Percentiles rank a stretch among this genome's conserved stretches.
These are phyloP conservation scores for Prillingera fragicola DNA, from an alignment of 1,284 basidiomycete species.

Conservation along the genomic window DNA sequence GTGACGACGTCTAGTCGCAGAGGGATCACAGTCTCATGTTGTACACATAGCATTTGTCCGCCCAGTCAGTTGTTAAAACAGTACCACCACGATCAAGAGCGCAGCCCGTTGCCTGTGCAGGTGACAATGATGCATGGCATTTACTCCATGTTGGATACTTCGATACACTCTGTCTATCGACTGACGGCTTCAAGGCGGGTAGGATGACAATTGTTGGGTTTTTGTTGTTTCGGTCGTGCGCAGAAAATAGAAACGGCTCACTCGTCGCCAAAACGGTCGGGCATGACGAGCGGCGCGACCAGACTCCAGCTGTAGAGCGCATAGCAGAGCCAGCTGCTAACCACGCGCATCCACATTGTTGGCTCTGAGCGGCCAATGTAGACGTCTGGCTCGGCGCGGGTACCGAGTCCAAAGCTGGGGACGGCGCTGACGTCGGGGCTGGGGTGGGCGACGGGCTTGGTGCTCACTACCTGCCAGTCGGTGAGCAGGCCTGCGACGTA, in stretches of 20 bases:
- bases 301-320: conserved; percentile 84
- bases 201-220: background rate
- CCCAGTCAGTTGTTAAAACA: too few species aligned
- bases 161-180: too few species aligned
- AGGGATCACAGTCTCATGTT: too few species aligned
- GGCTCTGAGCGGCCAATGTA: conserved; percentile 92
- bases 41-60: too few species aligned
- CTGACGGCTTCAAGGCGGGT: too few species aligned
- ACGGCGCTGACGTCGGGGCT: conserved; percentile 11
- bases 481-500: conserved; percentile 98
- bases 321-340: conserved; percentile 93
- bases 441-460: conserved; percentile 34
- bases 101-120: too few species aligned
- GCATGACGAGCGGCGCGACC: conserved; percentile 80
- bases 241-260: conserved; percentile 7
- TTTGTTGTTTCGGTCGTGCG: too few species aligned
- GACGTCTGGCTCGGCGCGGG: conserved; percentile 56
- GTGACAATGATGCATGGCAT: too few species aligned
- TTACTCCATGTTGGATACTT: too few species aligned
- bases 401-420: conserved; percentile 4
- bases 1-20: too few species aligned
- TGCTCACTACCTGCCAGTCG: conserved; percentile 67
- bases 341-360: conserved; percentile 99
- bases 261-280: conserved; percentile 54
- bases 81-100: too few species aligned